Conservation (phyloP, 2,329 filamentous ascomycete species). For the Akanthomyces uredinophilus region DNA sequence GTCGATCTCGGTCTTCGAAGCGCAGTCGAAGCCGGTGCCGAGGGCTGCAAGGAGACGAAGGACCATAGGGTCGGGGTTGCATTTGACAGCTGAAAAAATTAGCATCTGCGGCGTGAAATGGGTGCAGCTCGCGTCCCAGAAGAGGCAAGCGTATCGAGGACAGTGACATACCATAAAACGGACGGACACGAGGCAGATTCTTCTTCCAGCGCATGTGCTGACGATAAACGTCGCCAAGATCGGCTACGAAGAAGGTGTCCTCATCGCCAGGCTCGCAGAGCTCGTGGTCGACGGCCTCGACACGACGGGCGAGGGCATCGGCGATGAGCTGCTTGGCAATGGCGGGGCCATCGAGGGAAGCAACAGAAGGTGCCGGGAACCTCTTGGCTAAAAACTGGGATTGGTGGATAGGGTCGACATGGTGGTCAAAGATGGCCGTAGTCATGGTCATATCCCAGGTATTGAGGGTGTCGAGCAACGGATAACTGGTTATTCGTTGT, state of each 20-base stretch:
- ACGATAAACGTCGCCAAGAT: slow-evolving; percentile 96
- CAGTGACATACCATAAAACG: slow-evolving; percentile 74
- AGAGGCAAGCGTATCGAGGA: neutral
- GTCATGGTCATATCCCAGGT: slow-evolving; percentile 60
- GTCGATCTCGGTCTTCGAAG: slow-evolving; percentile 96
- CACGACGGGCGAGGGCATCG: slow-evolving; percentile 78
- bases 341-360: slow-evolving; percentile 36
- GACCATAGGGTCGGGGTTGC: slow-evolving; percentile 90
- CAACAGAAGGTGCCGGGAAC: slow-evolving; percentile 33
- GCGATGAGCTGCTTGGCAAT: slow-evolving; percentile 75
- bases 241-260: slow-evolving; percentile 96
- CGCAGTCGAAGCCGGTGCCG: slow-evolving; percentile 95
- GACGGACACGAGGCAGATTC: slow-evolving; percentile 86
- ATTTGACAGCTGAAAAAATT: slow-evolving; percentile 74
- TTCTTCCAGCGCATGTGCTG: slow-evolving; percentile 98
- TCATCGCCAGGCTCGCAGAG: slow-evolving; percentile 87
- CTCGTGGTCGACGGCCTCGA: slow-evolving; percentile 79
- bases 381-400: slow-evolving; percentile 44
- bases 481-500: neutral
- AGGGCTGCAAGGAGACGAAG: slow-evolving; percentile 81
- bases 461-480: slow-evolving; percentile 15
- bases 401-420: slow-evolving; percentile 46
- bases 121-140: neutral
- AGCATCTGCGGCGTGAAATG: neutral
- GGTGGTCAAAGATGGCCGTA: slow-evolving; percentile 52